Base-by-base conservation (phyloP, 805 yeast genomes). In the Cyberlindnera veronae region DNA sequence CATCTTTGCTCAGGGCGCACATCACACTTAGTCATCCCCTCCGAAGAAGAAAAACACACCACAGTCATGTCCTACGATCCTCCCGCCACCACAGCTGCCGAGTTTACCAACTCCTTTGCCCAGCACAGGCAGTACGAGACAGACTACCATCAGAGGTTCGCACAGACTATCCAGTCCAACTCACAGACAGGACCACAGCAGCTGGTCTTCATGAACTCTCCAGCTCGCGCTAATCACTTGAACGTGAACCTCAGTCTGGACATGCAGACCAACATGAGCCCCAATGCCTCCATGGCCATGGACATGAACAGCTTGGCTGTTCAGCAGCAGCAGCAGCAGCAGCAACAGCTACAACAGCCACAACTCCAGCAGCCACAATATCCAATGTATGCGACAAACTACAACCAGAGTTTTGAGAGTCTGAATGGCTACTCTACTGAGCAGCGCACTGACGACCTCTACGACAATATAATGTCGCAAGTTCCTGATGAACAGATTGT, bases 401-500 rank as follows among this genome's bases (percentile, higher is more conserved):
- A 35, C 19, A 40, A 35, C 30, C 44, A 31, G 34, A 35, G 44
- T 23, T 27, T 26, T 16, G 44, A 40, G 28, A 40, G 39, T 16
- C 17, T 40, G 14, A 15, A 41, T 19, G 30, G 38, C 26, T 41
- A 41, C 38, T n/a, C n/a, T n/a, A 21, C n/a, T 7, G 44, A 41
- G 23, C 23, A 16, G 3, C 19, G 41, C n/a, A 31, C 46, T 20
- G 51, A 41, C 7, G 53, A 46, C 29, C 34, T 53, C 3, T 47
- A 46, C 15, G 35, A 39, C 21, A 38, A 36, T 7, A 24, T 49
- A 5, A 29, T 49, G 13, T 31, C 44, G 13, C 47, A 48, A 32
- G 40, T 46, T 2, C 48, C 56, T 2, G 51, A 50, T 31, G 51
- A 54, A 31, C 44, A 44, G 23, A 48, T 45, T 14, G 48, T 43